Base-by-base conservation (phyloP, 805 yeast genomes). In the Lipomyces yamadae region DNA sequence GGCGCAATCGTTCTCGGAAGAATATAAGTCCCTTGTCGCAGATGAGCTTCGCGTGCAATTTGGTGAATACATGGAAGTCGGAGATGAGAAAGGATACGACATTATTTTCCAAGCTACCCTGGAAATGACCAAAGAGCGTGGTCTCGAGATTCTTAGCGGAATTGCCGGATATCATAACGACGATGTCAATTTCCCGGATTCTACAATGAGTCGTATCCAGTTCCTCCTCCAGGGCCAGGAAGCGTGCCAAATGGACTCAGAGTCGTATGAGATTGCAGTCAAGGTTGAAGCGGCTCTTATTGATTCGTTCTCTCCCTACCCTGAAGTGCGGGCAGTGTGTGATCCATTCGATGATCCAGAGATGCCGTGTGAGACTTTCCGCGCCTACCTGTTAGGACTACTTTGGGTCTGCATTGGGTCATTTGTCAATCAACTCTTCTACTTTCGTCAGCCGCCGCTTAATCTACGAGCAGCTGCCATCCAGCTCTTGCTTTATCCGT, bases 261-360 rank as follows among this genome's bases (percentile, higher is more conserved):
- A 30, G 2, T 15, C 18, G 10, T 65, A 48, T 24, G 69, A 68
- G 11, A 72, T 80, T 24, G 79, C 78, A 48, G 75, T 77, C 50
- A 77, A 76, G 11, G 56, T 24, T 33, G 67, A 32, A 81, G 83
- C 15, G 83, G 81, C 60, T 4, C 42, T 63, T 50, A 32, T 63
- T 15, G 29, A 60, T 15, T 59, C 18, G 8, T 64, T 60, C 32
- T 63, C 66, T 15, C 88, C 89, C 4, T 86, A 86, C 67, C 88
- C 89, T 0, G 91, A 87, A 72, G 88, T 87, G 18, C 76, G 90
- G 45, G 86, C 90, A 7, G 83, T 88, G n/a, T 86, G 86, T 18
- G 86, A 85, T 34, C 82, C 86, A 2, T 78, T 72, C 56, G 88
- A 85, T 72, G 87, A 85, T 64, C 83, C 62, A 13, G 33, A 15